Base-by-base conservation (phyloP, 805 yeast species). In the Starmerella ratchasimensis region DNA sequence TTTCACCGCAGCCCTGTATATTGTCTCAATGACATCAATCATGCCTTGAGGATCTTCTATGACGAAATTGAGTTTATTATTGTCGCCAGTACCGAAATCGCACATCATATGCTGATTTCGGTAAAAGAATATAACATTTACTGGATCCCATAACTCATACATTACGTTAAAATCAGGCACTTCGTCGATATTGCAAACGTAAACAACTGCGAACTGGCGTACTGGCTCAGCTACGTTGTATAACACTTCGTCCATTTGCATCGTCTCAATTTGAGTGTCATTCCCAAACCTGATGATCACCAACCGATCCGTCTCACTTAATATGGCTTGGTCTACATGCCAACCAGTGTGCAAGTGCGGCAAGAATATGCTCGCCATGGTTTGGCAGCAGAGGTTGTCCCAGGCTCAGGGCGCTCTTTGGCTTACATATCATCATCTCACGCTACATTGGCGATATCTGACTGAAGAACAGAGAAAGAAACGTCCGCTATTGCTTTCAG, bases 301-400 rank as follows among this genome's bases (percentile, higher is more conserved):
- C 6, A 90, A 59, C 41, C 94, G 62, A 36, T 82, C 94, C 41
- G 80, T 93, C 53, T 90, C 98, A 6, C 56, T 73, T 17, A 90
- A 65, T 27, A 90, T 90, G 5, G 98, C 94, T 55, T 90, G 97
- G 60, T 90, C 98, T 23, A 90, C 97, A 53, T 90, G 98, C 96
- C 94, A 83, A 5, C 93, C 94, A 0, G 88, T 69, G 20, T 66
- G 71, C 40, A 83, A 61, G 53, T 83, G 90, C 1, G 93, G 90
- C 36, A 83, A 62, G 50, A 82, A 80, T 1, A 80, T 76, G 41
- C 86, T 76, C 4, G 88, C 86, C 93, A 80, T 80, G 24, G 7
- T 26, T 13, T 11, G 28, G n/a, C n/a, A n/a, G n/a, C n/a, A n/a
- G n/a, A n/a, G n/a, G n/a, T n/a, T n/a, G n/a, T n/a, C n/a, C n/a